Evolutionary conservation across 2,329 filamentous ascomycete genomes (phyloP), one percentile per base, ranked within the genome.

Genomic region (Onygenales sp.): DNA sequence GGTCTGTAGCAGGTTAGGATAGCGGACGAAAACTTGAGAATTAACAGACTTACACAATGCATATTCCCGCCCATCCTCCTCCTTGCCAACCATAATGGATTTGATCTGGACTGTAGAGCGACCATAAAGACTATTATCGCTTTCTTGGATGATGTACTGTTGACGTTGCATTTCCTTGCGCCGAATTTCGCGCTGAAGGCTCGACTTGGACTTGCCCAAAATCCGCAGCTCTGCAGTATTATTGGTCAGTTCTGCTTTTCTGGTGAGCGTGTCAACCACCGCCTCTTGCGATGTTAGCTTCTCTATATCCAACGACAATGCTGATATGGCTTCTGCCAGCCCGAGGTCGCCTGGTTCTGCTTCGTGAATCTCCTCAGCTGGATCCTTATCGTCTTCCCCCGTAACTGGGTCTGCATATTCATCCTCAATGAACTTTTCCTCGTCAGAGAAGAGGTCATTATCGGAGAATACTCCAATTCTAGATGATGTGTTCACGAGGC

Each of bases 111-210:
- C 83, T 0, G 84, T 88, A 2, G 93, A 92, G 14, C 92, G 87
- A 2, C 93, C 93, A 63, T 95, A 97, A 27, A 98, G 77, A 67
- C 90, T 95, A 68, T 95, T 98, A 67, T 98, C 94, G 65, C 90
- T 96, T 70, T 98, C 93, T 70, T 98, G 93, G 6, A 97, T 84
- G 45, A 95, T 88, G 62, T 98, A 98, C 67, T 98, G 94, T 68
- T 95, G 93, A 51, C 91, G 82, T 67, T 98, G 93, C 64, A 98
- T 80, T 69, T 97, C 92, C 67, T 97, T 98, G 36, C 91, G 84
- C 53, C 89, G 82, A 52, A 97, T 90, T 68, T 98, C 93, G 59
- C 93, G 81, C 63, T 95, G 87, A 54, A 98, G 74, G 68, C 93
- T 98, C 34, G 90, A 85, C 68, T 93, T 95, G 0, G 90, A 96